phyloP scores from a whole-genome alignment of 2,329 filamentous ascomycete genomes.

The Fusarium poae region DNA sequence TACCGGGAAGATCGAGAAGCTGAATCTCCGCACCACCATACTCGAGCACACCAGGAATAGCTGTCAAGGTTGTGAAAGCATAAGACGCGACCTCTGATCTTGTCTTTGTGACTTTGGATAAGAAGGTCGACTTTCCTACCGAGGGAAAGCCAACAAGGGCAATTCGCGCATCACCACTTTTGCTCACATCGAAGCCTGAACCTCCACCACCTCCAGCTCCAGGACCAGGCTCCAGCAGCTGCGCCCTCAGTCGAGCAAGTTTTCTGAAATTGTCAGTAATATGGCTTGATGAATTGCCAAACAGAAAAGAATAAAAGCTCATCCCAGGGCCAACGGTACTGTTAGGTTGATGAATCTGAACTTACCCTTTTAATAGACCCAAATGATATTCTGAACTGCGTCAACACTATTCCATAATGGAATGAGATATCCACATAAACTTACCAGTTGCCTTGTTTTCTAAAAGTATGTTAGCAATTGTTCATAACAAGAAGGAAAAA shows the following conservation, averaged over 20 bases:
- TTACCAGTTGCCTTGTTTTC: constrained; percentile 99
- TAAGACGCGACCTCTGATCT: constrained; percentile 96
- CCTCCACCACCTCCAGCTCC: constrained; percentile 84
- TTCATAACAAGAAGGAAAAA: not conserved
- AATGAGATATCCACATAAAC: constrained; percentile 49
- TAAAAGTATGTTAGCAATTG: constrained; percentile 54
- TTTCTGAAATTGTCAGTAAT: constrained; percentile 71
- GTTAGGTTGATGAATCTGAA: not conserved
- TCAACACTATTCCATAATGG: constrained; percentile 31
- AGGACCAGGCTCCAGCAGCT: constrained; percentile 89
- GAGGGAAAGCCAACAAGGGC: constrained; percentile 98
- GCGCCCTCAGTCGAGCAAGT: constrained; percentile 92
- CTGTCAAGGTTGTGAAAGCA: constrained; percentile 96
- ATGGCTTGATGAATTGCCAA: not conserved
- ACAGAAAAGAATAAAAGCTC: not conserved
- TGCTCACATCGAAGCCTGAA: constrained; percentile 91
- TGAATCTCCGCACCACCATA: constrained; percentile 99
- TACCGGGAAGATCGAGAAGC: constrained; percentile 95
- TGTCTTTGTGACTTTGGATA: constrained; percentile 99
- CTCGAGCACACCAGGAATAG: constrained; percentile 96
- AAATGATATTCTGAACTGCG: constrained; percentile 87
- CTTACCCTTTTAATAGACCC: constrained; percentile 94
- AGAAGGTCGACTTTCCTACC: constrained; percentile 97
- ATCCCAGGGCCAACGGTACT: not conserved
- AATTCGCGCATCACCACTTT: constrained; percentile 96